Evolutionary conservation across 352 stramenopile species (phyloP).

Genomic region (Pythium inflatum): DNA sequence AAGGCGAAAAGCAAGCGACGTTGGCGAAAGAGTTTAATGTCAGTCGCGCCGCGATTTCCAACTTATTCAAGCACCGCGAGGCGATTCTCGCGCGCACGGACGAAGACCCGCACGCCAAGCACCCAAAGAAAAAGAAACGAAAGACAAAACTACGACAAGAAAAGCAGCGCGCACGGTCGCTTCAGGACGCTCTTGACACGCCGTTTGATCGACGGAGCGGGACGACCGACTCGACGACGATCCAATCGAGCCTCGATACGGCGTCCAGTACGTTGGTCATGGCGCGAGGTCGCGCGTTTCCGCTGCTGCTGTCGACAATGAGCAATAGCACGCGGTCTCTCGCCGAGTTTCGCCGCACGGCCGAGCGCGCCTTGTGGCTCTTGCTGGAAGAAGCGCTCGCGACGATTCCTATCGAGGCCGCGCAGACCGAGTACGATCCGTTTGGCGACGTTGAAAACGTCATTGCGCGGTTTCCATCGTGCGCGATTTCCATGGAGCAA

Average conservation of each 20-base stretch:
- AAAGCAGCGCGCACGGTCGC: not conserved
- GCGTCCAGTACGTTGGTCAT: conserved; percentile 24
- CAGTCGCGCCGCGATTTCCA: conserved; percentile 62
- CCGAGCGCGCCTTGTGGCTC: conserved; percentile 53
- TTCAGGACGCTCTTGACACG: not conserved
- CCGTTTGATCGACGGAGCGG: conserved; percentile 29
- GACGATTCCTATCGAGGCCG: not conserved
- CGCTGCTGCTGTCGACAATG: conserved; percentile 15
- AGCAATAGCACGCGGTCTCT: conserved; percentile 1
- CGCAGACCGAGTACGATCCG: not conserved
- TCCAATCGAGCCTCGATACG: too few species aligned
- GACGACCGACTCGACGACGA: too few species aligned
- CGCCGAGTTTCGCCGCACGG: conserved; percentile 40
- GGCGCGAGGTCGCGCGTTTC: not conserved
- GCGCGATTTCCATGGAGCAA: not conserved
- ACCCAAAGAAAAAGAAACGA: conserved; percentile 50
- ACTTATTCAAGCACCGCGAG: conserved; percentile 57
- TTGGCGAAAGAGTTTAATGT: conserved; percentile 65
- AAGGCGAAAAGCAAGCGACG: conserved; percentile 49
- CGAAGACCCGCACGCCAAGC: conserved; percentile 51
- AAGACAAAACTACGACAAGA: conserved; percentile 1
- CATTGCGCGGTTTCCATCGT: not conserved
- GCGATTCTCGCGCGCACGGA: conserved; percentile 43
- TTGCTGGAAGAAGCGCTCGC: conserved; percentile 48
- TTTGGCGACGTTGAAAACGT: not conserved